These are phyloP conservation scores for Cichorium intybus DNA, from an alignment of 140 eudicot species.

Conservation along the genomic window DNA sequence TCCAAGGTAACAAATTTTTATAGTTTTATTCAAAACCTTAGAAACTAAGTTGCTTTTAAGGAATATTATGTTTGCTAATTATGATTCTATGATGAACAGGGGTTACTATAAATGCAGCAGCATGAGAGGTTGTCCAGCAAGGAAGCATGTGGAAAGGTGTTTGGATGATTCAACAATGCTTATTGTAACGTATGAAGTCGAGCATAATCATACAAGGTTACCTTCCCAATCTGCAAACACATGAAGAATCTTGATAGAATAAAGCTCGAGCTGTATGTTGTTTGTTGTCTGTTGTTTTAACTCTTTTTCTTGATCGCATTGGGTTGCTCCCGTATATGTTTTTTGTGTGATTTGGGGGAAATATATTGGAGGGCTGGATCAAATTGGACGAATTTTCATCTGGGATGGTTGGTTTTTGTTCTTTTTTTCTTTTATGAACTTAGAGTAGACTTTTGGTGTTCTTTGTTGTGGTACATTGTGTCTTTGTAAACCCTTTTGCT, in stretches of 20 bases:
- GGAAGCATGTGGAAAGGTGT: slow-evolving; percentile 88
- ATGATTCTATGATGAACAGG: slow-evolving; percentile 38
- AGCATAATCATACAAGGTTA: slow-evolving; percentile 73
- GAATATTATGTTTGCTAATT: not conserved
- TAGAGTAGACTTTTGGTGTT: slow-evolving; percentile 26
- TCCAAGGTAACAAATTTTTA: slow-evolving; percentile 59
- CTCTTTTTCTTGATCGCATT: slow-evolving; percentile 42
- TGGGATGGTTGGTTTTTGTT: slow-evolving; percentile 30
- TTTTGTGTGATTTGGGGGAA: slow-evolving; percentile 38
- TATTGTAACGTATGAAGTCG: slow-evolving; percentile 88
- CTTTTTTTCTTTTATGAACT: slow-evolving; percentile 15
- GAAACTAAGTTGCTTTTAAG: not conserved
- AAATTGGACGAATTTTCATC: slow-evolving; percentile 5
- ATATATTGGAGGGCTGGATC: slow-evolving; percentile 25
- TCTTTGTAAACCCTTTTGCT: slow-evolving; percentile 17
- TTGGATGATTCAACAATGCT: slow-evolving; percentile 86
- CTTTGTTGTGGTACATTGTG: slow-evolving; percentile 28
- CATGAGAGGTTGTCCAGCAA: slow-evolving; percentile 94
- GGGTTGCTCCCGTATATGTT: slow-evolving; percentile 48
- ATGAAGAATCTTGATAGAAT: slow-evolving; percentile 26
- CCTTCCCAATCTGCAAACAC: slow-evolving; percentile 70
- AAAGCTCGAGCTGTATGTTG: slow-evolving; percentile 16
- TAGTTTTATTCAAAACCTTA: not conserved
- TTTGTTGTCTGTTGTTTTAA: slow-evolving; percentile 12
- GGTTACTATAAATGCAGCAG: slow-evolving; percentile 95